Base-by-base conservation (phyloP, 768 basidiomycete genomes). In the Boletus vermiculosoides region DNA sequence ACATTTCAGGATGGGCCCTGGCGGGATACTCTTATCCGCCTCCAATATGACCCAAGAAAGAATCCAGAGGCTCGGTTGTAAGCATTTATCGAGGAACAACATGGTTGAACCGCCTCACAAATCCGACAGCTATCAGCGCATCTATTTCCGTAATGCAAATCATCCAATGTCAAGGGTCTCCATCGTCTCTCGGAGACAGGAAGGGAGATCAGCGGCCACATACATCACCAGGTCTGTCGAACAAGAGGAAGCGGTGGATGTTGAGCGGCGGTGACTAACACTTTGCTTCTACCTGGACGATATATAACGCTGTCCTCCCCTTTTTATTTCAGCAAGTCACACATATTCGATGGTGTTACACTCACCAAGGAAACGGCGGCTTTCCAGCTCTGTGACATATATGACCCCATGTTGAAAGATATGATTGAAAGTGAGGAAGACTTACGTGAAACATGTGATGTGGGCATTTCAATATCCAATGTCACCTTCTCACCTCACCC, bases 1-100 rank as follows among this genome's bases (percentile, higher is more conserved):
- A 88, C 90, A 10, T 95, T 98, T 67, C 83, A 87, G 62, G 95
- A 97, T 62, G 97, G 97, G 0, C 94, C 95, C 3, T 98, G 90
- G 87, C 81, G 93, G 40, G 95, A 98, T 63, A 90, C 90, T 15
- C 80, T 94, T 49, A 80, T 98, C 36, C 84, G 85, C 45, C 88
- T 94, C 55, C 85, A 87, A 13, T 98, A 94, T 66, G 97, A 99
- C 66, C 97, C 97, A 10, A 80, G 95, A 40, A 81, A 80, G 63
- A 81, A 91, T 58, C 78, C 80, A 3, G 74, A 78, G 48, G 87
- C 92, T 20, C 80, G 91, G 61, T 83, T 94, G 95, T 95, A 61
- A 61, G 90, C 77, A 28, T 25, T 45, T 30, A 20, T 33, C 20
- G 4, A 1, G n/a, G n/a, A 22, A 12, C 20, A 11, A 23, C 7